Evolutionary conservation across 225 moss, liverwort and hornwort species (phyloP).

Genomic region (Pseudoscleropodium purum): DNA sequence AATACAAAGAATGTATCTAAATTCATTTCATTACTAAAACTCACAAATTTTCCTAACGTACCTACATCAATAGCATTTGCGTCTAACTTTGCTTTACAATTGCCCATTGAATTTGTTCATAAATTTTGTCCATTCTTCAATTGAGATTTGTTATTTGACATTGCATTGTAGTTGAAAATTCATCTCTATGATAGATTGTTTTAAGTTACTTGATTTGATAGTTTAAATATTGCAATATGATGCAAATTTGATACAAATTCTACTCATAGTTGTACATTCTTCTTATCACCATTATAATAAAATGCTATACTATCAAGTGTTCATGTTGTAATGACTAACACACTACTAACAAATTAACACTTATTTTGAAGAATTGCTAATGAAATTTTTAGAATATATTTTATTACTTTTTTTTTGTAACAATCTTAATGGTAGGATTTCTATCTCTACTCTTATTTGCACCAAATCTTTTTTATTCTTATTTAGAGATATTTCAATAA

Average conservation of each 20-base stretch:
- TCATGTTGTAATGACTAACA: neutral
- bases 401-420: neutral
- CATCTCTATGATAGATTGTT: neutral
- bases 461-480: neutral
- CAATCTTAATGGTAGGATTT: neutral
- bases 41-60: neutral
- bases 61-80: neutral
- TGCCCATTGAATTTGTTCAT: neutral
- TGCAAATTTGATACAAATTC: neutral
- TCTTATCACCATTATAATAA: neutral
- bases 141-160: too few species aligned
- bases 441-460: neutral
- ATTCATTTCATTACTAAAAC: neutral
- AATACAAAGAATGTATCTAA: neutral
- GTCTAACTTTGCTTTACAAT: neutral
- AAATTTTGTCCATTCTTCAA: neutral
- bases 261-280: neutral
- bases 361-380: neutral
- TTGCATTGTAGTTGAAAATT: neutral
- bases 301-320: neutral
- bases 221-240: too few species aligned
- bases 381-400: neutral
- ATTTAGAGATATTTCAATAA: neutral
- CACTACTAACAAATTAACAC: neutral
- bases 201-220: neutral